A percentile compares a stretch with the other conserved stretches of the same genome.
Evolutionary conservation across 1,284 basidiomycete genomes (phyloP).

Genomic region (Kwoniella shivajii): DNA sequence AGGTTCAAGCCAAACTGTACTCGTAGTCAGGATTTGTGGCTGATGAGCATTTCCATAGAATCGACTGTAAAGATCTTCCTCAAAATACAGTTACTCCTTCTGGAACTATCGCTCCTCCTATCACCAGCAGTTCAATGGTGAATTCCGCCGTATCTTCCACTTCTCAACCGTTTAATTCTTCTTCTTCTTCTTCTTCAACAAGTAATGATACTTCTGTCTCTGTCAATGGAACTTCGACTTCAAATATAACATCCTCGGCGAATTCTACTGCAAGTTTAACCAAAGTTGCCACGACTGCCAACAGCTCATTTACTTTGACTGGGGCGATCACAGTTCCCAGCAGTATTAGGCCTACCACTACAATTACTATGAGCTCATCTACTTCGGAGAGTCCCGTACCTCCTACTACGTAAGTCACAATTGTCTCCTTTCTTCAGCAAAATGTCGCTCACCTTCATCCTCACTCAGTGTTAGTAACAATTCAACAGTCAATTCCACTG

Average conservation of each 20-base stretch:
- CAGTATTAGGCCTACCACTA: slow-evolving; percentile 5
- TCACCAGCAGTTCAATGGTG: neutral
- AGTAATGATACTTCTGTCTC: neutral
- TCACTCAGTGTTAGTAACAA: neutral
- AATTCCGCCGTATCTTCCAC: neutral
- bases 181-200: neutral
- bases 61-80: slow-evolving; percentile 9
- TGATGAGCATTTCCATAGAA: too few species aligned
- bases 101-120: neutral
- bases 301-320: neutral
- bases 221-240: neutral
- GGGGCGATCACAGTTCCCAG: neutral
- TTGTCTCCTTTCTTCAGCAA: slow-evolving; percentile 41
- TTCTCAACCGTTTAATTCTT: neutral
- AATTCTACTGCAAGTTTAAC: neutral
- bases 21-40: too few species aligned
- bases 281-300: neutral
- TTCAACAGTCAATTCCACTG: neutral
- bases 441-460: slow-evolving; percentile 73
- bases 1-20: neutral
- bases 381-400: slow-evolving; percentile 11
- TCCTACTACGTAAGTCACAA: slow-evolving; percentile 32
- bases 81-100: slow-evolving; percentile 2
- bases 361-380: slow-evolving; percentile 10
- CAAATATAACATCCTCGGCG: neutral